A percentile compares a stretch with the other conserved stretches of the same genome.
These are phyloP conservation scores for Skeletonema tropicum DNA, from an alignment of 108 stramenopile genomes.

Conservation along the genomic window DNA sequence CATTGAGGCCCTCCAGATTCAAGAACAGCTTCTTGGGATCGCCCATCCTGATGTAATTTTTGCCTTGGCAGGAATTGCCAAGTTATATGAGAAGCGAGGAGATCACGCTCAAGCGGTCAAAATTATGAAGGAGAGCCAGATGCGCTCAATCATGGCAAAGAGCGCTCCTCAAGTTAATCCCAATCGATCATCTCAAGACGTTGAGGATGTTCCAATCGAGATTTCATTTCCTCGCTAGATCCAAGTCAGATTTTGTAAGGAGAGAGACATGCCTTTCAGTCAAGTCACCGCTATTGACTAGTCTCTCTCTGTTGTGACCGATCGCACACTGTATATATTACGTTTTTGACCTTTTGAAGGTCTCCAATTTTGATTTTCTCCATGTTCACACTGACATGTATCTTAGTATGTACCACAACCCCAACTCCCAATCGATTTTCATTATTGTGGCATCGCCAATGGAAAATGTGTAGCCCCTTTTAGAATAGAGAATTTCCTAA, in stretches of 20 bases:
- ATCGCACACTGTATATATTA: neutral
- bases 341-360: neutral
- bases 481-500: neutral
- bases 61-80: constrained; percentile 46
- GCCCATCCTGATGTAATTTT: constrained; percentile 60
- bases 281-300: neutral
- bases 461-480: neutral
- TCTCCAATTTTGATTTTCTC: neutral
- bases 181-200: neutral
- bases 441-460: too few relatives aligned
- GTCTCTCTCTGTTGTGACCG: neutral
- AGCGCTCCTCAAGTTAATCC: constrained; percentile 4
- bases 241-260: neutral
- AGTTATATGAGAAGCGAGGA: constrained; percentile 28
- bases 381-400: neutral
- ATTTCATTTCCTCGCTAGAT: constrained; percentile 12
- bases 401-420: neutral
- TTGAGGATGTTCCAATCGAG: constrained; percentile 21
- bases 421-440: too few relatives aligned
- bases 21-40: constrained; percentile 45
- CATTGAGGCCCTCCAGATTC: constrained; percentile 43
- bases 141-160: constrained; percentile 26
- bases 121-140: constrained; percentile 29
- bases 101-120: constrained; percentile 21
- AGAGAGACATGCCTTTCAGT: neutral